Evolutionary conservation across 495 filamentous ascomycete genomes (phyloP).

Genomic region (Neurospora pannonica): DNA sequence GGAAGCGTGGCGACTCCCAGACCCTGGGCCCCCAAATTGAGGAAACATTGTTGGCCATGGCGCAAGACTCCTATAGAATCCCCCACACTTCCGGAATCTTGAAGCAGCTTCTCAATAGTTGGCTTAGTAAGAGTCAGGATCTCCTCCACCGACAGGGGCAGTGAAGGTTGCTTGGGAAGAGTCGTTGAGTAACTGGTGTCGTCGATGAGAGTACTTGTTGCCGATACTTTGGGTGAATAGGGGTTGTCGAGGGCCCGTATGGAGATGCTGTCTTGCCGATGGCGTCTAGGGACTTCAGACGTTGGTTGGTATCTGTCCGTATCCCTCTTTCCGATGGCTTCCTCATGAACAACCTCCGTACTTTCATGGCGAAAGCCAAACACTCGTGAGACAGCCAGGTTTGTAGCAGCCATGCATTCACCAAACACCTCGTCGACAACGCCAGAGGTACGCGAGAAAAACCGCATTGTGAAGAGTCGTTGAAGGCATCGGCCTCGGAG

Average conservation of each 20-base stretch:
- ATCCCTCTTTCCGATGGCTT: not conserved
- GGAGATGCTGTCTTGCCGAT: not conserved
- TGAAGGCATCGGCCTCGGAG: not conserved
- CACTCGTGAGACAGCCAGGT: not conserved
- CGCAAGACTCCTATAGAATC: constrained; percentile 2
- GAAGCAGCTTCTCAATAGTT: not conserved
- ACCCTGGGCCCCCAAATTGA: not conserved
- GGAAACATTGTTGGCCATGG: not conserved
- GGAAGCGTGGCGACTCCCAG: not conserved
- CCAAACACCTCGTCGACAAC: not conserved
- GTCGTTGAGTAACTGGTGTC: not conserved
- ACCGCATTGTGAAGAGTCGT: not conserved
- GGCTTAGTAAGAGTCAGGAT: not conserved
- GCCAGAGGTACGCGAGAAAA: not conserved
- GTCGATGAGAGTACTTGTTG: not conserved
- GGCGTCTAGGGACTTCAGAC: not conserved
- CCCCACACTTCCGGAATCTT: not conserved
- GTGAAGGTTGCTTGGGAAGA: not conserved
- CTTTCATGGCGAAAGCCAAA: not conserved
- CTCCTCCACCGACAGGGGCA: not conserved
- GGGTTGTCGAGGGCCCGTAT: not conserved
- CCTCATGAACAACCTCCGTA: not conserved
- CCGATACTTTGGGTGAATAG: not conserved
- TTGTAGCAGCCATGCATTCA: not conserved
- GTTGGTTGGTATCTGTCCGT: not conserved